Percentiles rank a stretch among this genome's conserved stretches.
These are phyloP conservation scores for Leptographium procerum DNA, from an alignment of 2,329 filamentous ascomycete genomes.

Conservation along the genomic window DNA sequence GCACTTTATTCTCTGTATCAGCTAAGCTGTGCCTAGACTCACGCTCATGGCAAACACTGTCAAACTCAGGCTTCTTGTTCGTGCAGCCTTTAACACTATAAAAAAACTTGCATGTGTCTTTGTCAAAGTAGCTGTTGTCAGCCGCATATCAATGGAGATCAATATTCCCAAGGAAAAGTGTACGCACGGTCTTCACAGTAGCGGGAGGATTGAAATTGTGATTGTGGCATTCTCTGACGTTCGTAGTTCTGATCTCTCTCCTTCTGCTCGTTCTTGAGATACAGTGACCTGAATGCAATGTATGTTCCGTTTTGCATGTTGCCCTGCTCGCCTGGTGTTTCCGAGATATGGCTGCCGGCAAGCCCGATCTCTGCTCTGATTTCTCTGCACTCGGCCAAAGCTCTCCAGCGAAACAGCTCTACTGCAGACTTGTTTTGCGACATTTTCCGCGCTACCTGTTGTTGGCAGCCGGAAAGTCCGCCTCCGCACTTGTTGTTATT, in stretches of 20 bases:
- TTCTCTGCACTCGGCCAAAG: not conserved
- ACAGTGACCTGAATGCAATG: not conserved
- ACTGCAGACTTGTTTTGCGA: not conserved
- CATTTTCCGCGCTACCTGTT: not conserved
- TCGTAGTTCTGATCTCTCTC: not conserved
- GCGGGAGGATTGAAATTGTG: not conserved
- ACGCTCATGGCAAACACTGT: slow-evolving; percentile 7
- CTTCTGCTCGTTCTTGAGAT: not conserved
- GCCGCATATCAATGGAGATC: not conserved
- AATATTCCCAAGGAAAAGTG: not conserved
- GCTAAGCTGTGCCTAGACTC: not conserved
- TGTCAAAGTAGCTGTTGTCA: not conserved
- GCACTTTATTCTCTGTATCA: not conserved
- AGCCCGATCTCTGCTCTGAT: not conserved
- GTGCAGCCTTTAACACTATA: slow-evolving; percentile 2
- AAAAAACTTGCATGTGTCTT: slow-evolving; percentile 12
- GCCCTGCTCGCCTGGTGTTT: not conserved
- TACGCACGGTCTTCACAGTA: not conserved
- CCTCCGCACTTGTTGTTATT: not conserved
- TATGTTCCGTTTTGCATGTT: too few relatives aligned
- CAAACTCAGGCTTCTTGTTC: slow-evolving; percentile 1
- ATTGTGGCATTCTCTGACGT: too few relatives aligned
- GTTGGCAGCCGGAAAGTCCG: not conserved
- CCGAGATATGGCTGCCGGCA: not conserved
- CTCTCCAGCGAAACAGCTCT: not conserved